Evolutionary conservation across 2,329 filamentous ascomycete genomes (phyloP).

Genomic region (Neofusicoccum cordaticola): DNA sequence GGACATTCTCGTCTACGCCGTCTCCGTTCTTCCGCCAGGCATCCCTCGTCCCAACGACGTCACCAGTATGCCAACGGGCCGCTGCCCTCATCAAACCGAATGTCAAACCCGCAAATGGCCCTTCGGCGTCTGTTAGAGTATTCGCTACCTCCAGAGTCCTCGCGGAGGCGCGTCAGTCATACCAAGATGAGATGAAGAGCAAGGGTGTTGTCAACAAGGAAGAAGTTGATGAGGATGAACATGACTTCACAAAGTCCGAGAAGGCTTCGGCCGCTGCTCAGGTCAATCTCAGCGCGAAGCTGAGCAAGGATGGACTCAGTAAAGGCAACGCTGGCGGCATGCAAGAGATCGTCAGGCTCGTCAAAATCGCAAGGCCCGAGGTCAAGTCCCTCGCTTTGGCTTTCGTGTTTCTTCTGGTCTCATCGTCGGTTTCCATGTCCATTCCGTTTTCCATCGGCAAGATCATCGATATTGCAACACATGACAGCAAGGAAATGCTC

Average conservation of each 20-base stretch:
- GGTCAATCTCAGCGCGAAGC: conserved; percentile 80
- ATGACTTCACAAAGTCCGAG: conserved; percentile 70
- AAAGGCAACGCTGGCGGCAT: conserved; percentile 55
- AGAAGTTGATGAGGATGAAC: conserved; percentile 50
- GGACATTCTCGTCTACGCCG: not conserved
- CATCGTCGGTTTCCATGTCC: conserved; percentile 90
- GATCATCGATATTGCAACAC: conserved; percentile 85
- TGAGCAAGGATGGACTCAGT: conserved; percentile 73
- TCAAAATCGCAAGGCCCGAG: conserved; percentile 88
- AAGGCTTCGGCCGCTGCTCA: conserved; percentile 83
- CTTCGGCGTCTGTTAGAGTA: not conserved
- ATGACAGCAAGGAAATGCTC: conserved; percentile 61
- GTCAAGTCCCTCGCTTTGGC: conserved; percentile 74
- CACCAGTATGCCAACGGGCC: not conserved
- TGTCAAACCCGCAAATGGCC: not conserved
- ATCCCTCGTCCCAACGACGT: conserved; percentile 7
- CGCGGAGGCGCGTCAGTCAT: conserved; percentile 28
- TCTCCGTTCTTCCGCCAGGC: conserved; percentile 1
- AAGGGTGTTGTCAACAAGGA: conserved; percentile 35
- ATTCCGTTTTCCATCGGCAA: conserved; percentile 96
- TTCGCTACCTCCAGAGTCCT: conserved; percentile 4
- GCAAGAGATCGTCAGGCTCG: conserved; percentile 77
- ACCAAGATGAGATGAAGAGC: conserved; percentile 39
- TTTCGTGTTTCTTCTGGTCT: conserved; percentile 81
- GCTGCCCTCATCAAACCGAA: not conserved